A percentile compares a stretch with the other conserved stretches of the same genome.
Evolutionary conservation across 768 basidiomycete species (phyloP).

Genomic region (Boletus pseudo-olivaceus): DNA sequence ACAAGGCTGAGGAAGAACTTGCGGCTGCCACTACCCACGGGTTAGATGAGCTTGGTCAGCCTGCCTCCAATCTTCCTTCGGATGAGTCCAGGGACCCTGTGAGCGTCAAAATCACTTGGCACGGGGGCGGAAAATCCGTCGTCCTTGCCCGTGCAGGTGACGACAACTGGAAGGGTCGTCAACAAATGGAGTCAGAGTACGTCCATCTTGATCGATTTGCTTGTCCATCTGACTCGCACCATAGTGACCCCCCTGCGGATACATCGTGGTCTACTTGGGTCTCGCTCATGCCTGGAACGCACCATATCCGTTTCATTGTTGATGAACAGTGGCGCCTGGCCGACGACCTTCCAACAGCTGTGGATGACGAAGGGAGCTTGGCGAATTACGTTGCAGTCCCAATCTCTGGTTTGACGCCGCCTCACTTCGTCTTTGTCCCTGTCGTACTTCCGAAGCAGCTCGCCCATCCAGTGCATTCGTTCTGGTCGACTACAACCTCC

Average conservation of each 20-base stretch:
- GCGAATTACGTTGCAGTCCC: conserved; percentile 83
- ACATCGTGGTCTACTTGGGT: conserved; percentile 39
- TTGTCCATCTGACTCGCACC: conserved; percentile 14
- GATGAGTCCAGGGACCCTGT: conserved; percentile 32
- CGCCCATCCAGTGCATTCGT: conserved; percentile 34
- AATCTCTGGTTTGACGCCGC: conserved; percentile 32
- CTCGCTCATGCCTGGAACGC: conserved; percentile 79
- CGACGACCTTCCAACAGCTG: conserved; percentile 78
- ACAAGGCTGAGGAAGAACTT: conserved; percentile 33
- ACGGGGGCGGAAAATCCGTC: conserved; percentile 60
- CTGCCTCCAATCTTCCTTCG: conserved; percentile 16
- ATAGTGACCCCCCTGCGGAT: conserved; percentile 32
- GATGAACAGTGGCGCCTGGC: conserved; percentile 84
- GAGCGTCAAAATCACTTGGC: conserved; percentile 59
- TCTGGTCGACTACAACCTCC: conserved; percentile 41
- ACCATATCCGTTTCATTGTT: conserved; percentile 93
- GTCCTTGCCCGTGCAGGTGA: conserved; percentile 71
- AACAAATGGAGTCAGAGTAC: conserved; percentile 61
- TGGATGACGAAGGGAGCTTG: conserved; percentile 90
- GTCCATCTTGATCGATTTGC: conserved; percentile 26
- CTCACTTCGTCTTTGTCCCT: conserved; percentile 33
- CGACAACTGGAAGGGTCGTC: conserved; percentile 71
- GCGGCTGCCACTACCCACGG: conserved; percentile 11
- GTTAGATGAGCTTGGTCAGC: conserved; percentile 20
- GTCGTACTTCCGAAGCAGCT: conserved; percentile 29